These are phyloP conservation scores for Mycena sanguinolenta DNA, from an alignment of 768 basidiomycete genomes.

Conservation along the genomic window DNA sequence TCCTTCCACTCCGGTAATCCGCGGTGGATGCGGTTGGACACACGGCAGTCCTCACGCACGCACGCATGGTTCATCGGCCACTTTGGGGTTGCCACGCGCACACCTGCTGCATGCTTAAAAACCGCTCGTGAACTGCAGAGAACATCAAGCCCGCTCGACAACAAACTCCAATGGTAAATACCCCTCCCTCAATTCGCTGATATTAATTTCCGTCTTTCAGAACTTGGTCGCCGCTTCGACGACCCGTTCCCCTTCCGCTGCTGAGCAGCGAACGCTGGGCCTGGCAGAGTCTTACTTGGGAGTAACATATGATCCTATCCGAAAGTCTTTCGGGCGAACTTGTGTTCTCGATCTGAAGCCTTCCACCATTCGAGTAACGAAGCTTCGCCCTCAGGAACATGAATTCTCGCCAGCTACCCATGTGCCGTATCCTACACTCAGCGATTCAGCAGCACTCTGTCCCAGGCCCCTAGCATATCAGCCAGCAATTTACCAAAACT, in stretches of 20 bases:
- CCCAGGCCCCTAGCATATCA: neutral
- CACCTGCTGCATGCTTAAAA: too few relatives aligned
- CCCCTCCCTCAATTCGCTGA: neutral
- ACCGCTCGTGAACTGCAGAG: too few relatives aligned
- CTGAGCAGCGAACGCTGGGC: neutral
- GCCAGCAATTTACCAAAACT: neutral
- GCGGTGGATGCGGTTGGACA: too few relatives aligned
- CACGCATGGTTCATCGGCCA: too few relatives aligned
- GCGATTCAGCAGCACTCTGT: neutral
- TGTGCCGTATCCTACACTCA: neutral
- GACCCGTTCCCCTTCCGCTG: neutral
- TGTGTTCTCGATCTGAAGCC: neutral
- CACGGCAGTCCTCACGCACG: too few relatives aligned
- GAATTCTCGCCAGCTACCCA: too few relatives aligned
- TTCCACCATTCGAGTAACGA: neutral
- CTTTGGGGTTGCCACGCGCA: too few relatives aligned
- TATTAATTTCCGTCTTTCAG: neutral
- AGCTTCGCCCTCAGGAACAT: neutral
- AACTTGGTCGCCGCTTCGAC: neutral
- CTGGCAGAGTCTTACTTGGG: slow-evolving; percentile 1
- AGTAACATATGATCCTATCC: neutral
- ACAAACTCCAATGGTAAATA: neutral
- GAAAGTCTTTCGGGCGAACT: neutral
- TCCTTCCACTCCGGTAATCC: too few relatives aligned
- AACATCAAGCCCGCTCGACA: too few relatives aligned